These are phyloP conservation scores for Lepiota subincarnata DNA, from an alignment of 768 basidiomycete species.

Conservation along the genomic window DNA sequence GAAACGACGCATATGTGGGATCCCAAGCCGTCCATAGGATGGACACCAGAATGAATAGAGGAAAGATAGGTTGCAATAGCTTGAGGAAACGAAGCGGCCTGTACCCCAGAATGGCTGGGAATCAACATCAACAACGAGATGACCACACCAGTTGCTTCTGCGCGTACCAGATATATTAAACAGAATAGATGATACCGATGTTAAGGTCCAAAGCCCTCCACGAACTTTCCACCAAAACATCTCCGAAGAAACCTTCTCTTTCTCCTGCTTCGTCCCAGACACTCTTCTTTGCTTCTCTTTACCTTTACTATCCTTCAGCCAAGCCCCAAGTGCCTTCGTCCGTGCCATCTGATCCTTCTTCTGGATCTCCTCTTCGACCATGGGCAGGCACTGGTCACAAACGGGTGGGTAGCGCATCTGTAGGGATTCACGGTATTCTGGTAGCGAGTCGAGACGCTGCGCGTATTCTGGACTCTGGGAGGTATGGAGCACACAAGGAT, in stretches of 20 bases:
- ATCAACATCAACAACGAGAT: background rate
- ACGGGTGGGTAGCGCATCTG: conserved; percentile 85
- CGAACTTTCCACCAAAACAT: conserved; percentile 65
- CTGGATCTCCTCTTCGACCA: conserved; percentile 78
- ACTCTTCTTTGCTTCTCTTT: conserved; percentile 52
- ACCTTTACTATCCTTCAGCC: conserved; percentile 63
- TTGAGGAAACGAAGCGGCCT: conserved; percentile 23
- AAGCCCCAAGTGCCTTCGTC: conserved; percentile 68
- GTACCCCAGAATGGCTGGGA: conserved; percentile 30
- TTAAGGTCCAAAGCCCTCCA: conserved; percentile 61
- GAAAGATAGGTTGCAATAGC: conserved; percentile 37
- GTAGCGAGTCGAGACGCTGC: conserved; percentile 56
- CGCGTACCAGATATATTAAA: conserved; percentile 43
- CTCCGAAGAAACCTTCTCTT: conserved; percentile 43
- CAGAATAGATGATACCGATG: conserved; percentile 37
- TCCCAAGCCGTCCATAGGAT: conserved; percentile 84
- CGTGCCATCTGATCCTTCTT: conserved; percentile 81
- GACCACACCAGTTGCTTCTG: conserved; percentile 13
- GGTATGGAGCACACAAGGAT: conserved; percentile 3
- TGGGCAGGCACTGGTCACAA: conserved; percentile 69
- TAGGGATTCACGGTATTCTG: conserved; percentile 70
- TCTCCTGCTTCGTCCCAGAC: conserved; percentile 34
- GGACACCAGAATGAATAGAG: conserved; percentile 51
- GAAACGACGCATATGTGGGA: conserved; percentile 66
- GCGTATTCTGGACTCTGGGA: conserved; percentile 70